phyloP scores from a whole-genome alignment of 805 yeast genomes.

The Limtongozyma cylindracea region DNA sequence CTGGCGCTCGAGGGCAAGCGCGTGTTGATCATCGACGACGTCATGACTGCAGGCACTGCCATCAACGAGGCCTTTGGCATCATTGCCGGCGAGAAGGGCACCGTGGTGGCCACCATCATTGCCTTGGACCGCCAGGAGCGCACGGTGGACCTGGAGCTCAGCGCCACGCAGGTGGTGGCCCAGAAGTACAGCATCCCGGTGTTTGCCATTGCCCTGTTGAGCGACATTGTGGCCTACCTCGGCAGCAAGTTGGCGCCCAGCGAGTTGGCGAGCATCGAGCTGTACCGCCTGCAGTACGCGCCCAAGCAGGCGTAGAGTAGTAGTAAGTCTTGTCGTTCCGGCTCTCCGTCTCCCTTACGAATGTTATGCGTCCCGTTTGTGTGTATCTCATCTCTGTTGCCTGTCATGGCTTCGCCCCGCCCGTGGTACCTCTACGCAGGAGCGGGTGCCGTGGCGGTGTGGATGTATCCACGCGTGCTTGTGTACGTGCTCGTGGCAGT shows the following conservation, averaged over 20 bases:
- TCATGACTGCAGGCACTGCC: constrained; percentile 97
- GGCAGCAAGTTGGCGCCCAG: constrained; percentile 26
- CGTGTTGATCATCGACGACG: constrained; percentile 81
- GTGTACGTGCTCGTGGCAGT: too few relatives aligned
- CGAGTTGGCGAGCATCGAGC: constrained; percentile 28
- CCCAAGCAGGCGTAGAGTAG: constrained; percentile 6
- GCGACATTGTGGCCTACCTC: constrained; percentile 46
- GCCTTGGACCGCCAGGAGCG: constrained; percentile 94
- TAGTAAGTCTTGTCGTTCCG: too few relatives aligned
- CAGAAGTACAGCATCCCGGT: constrained; percentile 63
- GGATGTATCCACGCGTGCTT: too few relatives aligned
- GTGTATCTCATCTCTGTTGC: too few relatives aligned
- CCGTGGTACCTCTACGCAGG: too few relatives aligned
- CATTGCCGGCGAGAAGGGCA: constrained; percentile 42
- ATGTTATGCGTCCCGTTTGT: too few relatives aligned
- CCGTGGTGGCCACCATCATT: constrained; percentile 62
- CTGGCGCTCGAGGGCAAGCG: constrained; percentile 43
- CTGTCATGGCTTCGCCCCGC: too few relatives aligned
- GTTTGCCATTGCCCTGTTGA: constrained; percentile 48
- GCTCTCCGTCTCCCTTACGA: too few relatives aligned
- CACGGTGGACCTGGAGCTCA: constrained; percentile 31
- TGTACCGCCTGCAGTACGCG: constrained; percentile 25
- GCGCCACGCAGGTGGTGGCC: constrained; percentile 68
- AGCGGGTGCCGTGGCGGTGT: too few relatives aligned
- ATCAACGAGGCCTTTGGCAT: constrained; percentile 81